These are phyloP conservation scores for Trichophaea hybrida DNA, from an alignment of 2,329 filamentous ascomycete genomes.

Conservation along the genomic window DNA sequence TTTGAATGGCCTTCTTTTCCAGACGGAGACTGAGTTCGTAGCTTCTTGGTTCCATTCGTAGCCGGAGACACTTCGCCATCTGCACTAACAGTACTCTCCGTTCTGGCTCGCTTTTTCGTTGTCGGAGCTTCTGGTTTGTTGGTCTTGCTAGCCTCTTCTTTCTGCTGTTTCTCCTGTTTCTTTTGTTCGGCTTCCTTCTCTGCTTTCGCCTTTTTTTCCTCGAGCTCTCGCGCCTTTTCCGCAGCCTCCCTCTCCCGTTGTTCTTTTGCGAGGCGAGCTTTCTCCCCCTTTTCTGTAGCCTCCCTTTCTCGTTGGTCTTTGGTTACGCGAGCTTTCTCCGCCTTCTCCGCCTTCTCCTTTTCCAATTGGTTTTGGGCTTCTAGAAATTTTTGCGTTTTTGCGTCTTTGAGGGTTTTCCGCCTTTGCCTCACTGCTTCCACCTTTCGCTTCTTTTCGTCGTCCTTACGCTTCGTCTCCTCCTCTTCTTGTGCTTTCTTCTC, in stretches of 20 bases:
- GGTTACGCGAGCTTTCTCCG: neutral
- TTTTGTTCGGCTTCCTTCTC: neutral
- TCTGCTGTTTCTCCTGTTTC: neutral
- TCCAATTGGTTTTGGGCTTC: no score
- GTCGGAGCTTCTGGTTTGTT: neutral
- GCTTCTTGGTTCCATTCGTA: neutral
- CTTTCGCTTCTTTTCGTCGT: neutral
- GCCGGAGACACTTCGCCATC: neutral
- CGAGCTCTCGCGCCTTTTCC: constrained; percentile 5
- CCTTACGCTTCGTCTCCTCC: neutral
- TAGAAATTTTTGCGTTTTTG: neutral
- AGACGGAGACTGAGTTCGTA: neutral
- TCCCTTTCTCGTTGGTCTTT: constrained; percentile 8
- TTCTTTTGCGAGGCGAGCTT: constrained; percentile 1
- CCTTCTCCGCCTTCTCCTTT: neutral
- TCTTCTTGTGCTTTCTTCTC: constrained; percentile 5
- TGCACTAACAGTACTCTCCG: neutral
- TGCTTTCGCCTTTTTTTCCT: neutral
- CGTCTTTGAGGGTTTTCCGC: neutral
- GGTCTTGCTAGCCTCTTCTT: neutral
- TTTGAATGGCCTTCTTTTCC: constrained; percentile 3
- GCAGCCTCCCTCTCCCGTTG: constrained; percentile 1
- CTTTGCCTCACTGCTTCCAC: neutral
- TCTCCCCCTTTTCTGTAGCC: neutral
- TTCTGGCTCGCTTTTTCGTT: constrained; percentile 1